A percentile compares a stretch with the other conserved stretches of the same genome.
phyloP scores from a whole-genome alignment of 176 grass and related monocot species.

The Lolium rigidum region DNA sequence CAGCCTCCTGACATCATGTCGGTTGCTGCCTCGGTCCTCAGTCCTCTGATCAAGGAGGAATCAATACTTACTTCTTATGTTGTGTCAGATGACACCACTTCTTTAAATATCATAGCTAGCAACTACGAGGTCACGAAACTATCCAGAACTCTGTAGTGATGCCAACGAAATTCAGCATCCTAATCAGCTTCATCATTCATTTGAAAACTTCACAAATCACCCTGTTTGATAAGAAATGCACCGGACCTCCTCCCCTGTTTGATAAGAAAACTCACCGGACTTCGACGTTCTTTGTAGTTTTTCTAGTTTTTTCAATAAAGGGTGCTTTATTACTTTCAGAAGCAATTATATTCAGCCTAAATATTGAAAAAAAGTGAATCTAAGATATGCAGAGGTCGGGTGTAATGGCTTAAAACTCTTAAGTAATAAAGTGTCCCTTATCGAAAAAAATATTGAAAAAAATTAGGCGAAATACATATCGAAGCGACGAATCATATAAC shows the following conservation, averaged over 20 bases:
- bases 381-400: too few relatives aligned
- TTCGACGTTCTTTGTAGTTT: constrained; percentile 52
- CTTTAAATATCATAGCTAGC: constrained; percentile 65
- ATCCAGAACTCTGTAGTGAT: constrained; percentile 53
- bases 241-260: constrained; percentile 66
- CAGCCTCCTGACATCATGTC: not conserved
- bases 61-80: not conserved
- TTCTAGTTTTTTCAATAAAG: too few relatives aligned
- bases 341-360: too few relatives aligned
- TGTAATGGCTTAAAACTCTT: too few relatives aligned
- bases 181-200: constrained; percentile 50
- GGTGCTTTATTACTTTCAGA: too few relatives aligned
- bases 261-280: constrained; percentile 87
- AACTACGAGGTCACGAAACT: constrained; percentile 53
- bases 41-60: not conserved
- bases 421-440: too few relatives aligned
- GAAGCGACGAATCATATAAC: too few relatives aligned
- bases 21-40: not conserved
- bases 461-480: too few relatives aligned
- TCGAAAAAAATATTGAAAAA: too few relatives aligned
- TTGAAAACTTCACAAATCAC: constrained; percentile 58
- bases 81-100: constrained; percentile 78
- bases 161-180: constrained; percentile 1
- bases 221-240: constrained; percentile 76
- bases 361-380: too few relatives aligned